Base-by-base conservation (phyloP, 2,329 filamentous ascomycete genomes). In the Verruconis gallopava region DNA sequence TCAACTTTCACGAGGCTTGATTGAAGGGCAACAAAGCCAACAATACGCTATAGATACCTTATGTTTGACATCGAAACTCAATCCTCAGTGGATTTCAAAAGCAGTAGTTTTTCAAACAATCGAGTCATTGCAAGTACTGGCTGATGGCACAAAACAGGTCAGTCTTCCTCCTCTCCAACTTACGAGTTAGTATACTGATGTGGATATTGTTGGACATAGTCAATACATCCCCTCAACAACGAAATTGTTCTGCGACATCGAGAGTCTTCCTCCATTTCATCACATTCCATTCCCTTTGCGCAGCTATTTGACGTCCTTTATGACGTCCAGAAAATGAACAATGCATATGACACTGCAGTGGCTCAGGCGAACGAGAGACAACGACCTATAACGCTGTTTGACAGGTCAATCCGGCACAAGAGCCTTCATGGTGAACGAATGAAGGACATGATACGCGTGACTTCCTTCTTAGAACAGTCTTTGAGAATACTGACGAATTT, bases 181-280 rank as follows among this genome's bases (percentile, higher is more conserved):
- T 14, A 5, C 14, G 3, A 20, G 21, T 33, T 50, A 48, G 38
- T 47, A 54, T 47, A 51, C 56, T 51, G 51, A 61, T 43, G 55
- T 60, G 25, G 49, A 53, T 62, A 43, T 48, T 43, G 45, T 51
- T 51, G 41, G 46, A 53, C 50, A 46, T 54, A 57, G 51, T 54
- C 66, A 32, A 56, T 66, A 44, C 63, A 69, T 53, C 64, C 66
- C 44, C 54, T 69, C 43, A 61, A 58, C 51, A 69, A 69, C 46
- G 61, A 66, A 47, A 51, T 64, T 19, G 55, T 60, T 25, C 49
- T 67, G 18, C 55, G 56, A 21, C 44, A 43, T 12, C 28, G 22
- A 4, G 19, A 9, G 18, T 55, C 46, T 21, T 38, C 43, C 15
- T 19, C 14, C 9, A 6, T n/a, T 5, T 35, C 5, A 38, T 6